Conservation (phyloP, 495 filamentous ascomycete genomes). For the Tuber umbilicatum region DNA sequence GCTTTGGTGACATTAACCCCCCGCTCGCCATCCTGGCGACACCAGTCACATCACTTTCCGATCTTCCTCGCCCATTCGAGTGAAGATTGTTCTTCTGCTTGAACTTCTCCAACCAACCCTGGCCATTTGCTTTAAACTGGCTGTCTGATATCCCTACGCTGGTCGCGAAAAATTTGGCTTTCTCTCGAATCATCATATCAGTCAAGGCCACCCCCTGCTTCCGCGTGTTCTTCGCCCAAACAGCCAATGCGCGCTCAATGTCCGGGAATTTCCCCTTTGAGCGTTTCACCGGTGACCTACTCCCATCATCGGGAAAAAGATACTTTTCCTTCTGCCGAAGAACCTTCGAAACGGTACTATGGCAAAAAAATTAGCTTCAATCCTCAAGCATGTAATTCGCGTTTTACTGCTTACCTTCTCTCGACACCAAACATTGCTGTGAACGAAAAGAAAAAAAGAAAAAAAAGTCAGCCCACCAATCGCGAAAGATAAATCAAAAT, state of each 20-base stretch:
- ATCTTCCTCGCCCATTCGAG: constrained; percentile 49
- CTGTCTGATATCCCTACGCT: constrained; percentile 68
- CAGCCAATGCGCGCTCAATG: constrained; percentile 87
- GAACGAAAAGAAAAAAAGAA: constrained; percentile 31
- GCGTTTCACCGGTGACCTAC: constrained; percentile 78
- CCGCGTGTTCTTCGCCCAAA: constrained; percentile 78
- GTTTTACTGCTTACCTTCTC: constrained; percentile 65
- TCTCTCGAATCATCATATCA: constrained; percentile 80
- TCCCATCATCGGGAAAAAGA: constrained; percentile 78
- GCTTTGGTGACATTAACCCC: constrained; percentile 24
- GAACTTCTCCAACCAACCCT: constrained; percentile 90
- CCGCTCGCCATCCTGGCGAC: constrained; percentile 27
- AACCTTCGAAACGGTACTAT: constrained; percentile 95
- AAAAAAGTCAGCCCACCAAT: constrained; percentile 26
- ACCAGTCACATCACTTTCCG: constrained; percentile 40
- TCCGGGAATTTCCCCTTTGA: constrained; percentile 88
- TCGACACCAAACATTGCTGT: constrained; percentile 91
- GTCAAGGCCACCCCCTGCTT: constrained; percentile 67
- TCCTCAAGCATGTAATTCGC: constrained; percentile 10
- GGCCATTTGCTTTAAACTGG: constrained; percentile 65
- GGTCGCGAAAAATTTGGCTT: constrained; percentile 76
- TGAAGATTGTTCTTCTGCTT: constrained; percentile 73
- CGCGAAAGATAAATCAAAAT: constrained; percentile 20
- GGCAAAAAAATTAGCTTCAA: constrained; percentile 18
- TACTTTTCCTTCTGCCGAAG: constrained; percentile 96